Evolutionary conservation across 345 rosid species (phyloP).

Genomic region (Carallia brachiata): DNA sequence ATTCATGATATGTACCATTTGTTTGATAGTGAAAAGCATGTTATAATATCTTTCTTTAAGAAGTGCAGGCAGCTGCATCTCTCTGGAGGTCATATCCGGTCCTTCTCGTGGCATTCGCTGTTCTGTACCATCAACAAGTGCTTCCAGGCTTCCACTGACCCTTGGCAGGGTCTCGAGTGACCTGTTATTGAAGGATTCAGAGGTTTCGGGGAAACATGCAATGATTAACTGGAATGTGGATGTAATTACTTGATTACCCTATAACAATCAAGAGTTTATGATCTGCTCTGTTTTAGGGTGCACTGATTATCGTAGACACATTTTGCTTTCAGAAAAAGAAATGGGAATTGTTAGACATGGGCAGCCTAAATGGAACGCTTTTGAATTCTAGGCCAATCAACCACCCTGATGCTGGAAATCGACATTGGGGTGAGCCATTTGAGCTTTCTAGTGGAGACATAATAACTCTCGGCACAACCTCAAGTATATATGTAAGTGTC

Average conservation of each 20-base stretch:
- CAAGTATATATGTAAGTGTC: conserved; percentile 60
- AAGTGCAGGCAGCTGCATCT: conserved; percentile 94
- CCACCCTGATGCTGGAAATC: conserved; percentile 64
- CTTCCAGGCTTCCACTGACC: conserved; percentile 70
- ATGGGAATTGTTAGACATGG: conserved; percentile 97
- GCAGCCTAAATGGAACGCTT: conserved; percentile 93
- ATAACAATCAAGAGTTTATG: conserved; percentile 10
- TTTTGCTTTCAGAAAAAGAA: conserved; percentile 63
- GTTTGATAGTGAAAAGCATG: conserved; percentile 40
- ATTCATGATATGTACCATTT: conserved; percentile 19
- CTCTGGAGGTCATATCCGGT: conserved; percentile 85
- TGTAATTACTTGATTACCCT: conserved; percentile 41
- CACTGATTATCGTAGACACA: conserved; percentile 15
- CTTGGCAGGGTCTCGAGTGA: conserved; percentile 88
- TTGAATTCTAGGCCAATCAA: conserved; percentile 65
- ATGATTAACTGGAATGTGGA: conserved; percentile 79
- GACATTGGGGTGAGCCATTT: conserved; percentile 71
- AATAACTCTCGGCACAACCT: conserved; percentile 83
- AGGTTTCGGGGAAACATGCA: conserved; percentile 98
- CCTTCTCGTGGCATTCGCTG: conserved; percentile 66
- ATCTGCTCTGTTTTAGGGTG: conserved; percentile 17
- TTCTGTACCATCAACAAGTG: conserved; percentile 56
- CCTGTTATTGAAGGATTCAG: conserved; percentile 71
- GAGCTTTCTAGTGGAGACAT: conserved; percentile 81
- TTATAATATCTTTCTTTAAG: conserved; percentile 57